Conservation (phyloP, 2,329 filamentous ascomycete genomes). For the Venturia aucupariae region DNA sequence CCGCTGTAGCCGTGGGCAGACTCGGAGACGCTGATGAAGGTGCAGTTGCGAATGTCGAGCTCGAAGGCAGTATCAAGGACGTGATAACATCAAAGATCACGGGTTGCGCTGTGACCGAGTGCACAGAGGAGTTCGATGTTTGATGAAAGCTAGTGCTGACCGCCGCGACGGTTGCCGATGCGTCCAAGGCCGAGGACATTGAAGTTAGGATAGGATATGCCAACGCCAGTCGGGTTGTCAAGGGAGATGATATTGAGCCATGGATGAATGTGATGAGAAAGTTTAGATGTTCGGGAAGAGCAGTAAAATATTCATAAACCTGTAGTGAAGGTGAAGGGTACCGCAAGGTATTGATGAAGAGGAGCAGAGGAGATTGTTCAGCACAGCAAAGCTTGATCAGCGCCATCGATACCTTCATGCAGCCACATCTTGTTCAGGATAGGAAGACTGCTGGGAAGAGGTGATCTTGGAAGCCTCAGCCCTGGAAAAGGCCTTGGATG, state of each 20-base stretch:
- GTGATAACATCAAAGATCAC: too few relatives aligned
- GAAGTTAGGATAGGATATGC: neutral
- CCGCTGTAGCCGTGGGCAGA: neutral
- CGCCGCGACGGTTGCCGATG: neutral
- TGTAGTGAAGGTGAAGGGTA: neutral
- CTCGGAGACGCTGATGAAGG: neutral
- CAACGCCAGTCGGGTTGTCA: neutral
- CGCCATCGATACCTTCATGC: neutral
- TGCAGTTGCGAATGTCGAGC: neutral
- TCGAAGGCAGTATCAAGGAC: too few relatives aligned
- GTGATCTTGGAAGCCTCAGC: neutral
- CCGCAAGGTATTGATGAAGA: neutral
- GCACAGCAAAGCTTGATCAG: conserved; percentile 1
- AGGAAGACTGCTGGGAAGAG: neutral
- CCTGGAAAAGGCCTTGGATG: neutral
- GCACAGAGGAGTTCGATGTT: too few relatives aligned
- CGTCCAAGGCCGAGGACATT: neutral
- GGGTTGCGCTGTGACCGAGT: too few relatives aligned
- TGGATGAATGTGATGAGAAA: neutral
- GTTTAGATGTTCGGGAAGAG: neutral
- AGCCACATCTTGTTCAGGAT: neutral
- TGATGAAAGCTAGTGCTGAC: neutral
- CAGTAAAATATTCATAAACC: neutral
- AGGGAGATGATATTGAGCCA: neutral
- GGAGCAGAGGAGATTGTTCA: neutral